Percentiles rank a stretch among this genome's conserved stretches.
phyloP scores from a whole-genome alignment of 768 basidiomycete species.

The Mycena kentingensis region DNA sequence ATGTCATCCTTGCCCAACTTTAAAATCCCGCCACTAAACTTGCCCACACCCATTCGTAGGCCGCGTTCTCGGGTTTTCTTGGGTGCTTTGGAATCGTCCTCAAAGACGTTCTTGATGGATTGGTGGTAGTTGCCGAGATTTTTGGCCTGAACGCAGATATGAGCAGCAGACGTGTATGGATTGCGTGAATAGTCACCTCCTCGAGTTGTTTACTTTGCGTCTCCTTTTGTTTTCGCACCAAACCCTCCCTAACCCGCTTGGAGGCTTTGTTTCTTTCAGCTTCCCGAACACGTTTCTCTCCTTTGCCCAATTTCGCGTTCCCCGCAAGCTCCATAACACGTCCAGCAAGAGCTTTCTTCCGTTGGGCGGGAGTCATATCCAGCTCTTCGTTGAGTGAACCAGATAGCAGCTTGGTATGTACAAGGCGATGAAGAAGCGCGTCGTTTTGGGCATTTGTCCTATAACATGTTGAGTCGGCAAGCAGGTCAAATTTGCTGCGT shows the following conservation, averaged over 20 bases:
- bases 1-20: conserved; percentile 68
- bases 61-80: conserved; percentile 62
- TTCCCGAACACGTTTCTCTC: conserved; percentile 61
- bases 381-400: conserved; percentile 68
- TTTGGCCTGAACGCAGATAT: conserved; percentile 59
- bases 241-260: conserved; percentile 72
- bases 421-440: conserved; percentile 71
- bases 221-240: conserved; percentile 62
- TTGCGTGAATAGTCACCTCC: conserved; percentile 56
- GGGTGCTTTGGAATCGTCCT: conserved; percentile 32
- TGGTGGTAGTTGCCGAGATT: conserved; percentile 85
- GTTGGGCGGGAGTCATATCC: conserved; percentile 63
- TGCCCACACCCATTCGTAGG: conserved; percentile 77
- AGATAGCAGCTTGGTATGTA: conserved; percentile 79
- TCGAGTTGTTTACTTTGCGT: conserved; percentile 57
- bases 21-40: conserved; percentile 68
- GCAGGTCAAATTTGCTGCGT: conserved; percentile 10
- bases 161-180: conserved; percentile 2
- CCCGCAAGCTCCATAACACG: conserved; percentile 76
- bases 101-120: conserved; percentile 67
- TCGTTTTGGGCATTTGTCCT: conserved; percentile 82
- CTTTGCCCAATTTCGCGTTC: conserved; percentile 69
- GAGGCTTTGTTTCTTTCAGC: conserved; percentile 70
- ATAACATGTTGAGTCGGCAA: background rate
- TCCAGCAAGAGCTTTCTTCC: conserved; percentile 74